Percentiles rank a stretch among this genome's conserved stretches.
phyloP scores from a whole-genome alignment of 2,329 filamentous ascomycete species.

The Raffaelea albimanens region DNA sequence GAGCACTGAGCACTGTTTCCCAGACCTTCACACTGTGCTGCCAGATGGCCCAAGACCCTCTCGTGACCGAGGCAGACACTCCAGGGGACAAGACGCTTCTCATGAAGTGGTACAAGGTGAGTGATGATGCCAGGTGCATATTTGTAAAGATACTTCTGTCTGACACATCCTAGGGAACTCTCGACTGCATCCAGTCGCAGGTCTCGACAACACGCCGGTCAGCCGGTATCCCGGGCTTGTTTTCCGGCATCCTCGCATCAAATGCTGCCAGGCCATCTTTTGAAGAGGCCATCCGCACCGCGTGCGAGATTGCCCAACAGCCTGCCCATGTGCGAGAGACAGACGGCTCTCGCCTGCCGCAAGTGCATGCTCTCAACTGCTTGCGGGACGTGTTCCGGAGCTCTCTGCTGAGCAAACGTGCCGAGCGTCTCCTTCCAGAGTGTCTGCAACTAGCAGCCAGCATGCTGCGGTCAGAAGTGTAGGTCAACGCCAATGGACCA shows the following conservation, averaged over 20 bases:
- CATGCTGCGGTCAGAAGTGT: conserved; percentile 71
- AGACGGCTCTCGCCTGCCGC: conserved; percentile 62
- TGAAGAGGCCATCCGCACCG: conserved; percentile 50
- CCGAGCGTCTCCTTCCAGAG: conserved; percentile 64
- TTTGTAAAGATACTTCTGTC: too few relatives aligned
- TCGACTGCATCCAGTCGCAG: conserved; percentile 64
- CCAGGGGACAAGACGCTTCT: conserved; percentile 38
- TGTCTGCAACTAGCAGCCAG: conserved; percentile 72
- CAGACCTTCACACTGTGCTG: conserved; percentile 81
- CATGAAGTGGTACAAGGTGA: conserved; percentile 60
- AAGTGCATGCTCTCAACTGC: conserved; percentile 93
- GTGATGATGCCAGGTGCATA: conserved; percentile 1
- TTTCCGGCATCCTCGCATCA: conserved; percentile 70
- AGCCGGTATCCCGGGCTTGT: conserved; percentile 79
- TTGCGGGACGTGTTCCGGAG: conserved; percentile 87
- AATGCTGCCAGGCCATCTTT: conserved; percentile 53
- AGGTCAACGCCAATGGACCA: conserved; percentile 20
- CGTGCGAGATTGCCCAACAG: conserved; percentile 48
- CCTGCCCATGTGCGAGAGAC: conserved; percentile 45
- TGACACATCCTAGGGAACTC: conserved; percentile 46
- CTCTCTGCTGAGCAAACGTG: conserved; percentile 61
- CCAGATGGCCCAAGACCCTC: conserved; percentile 43
- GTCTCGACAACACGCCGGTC: conserved; percentile 80
- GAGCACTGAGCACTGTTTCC: conserved; percentile 88
- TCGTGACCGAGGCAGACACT: conserved; percentile 20